Base-by-base conservation (phyloP, 2,329 filamentous ascomycete genomes). In the Chaetomiaceae sp. region DNA sequence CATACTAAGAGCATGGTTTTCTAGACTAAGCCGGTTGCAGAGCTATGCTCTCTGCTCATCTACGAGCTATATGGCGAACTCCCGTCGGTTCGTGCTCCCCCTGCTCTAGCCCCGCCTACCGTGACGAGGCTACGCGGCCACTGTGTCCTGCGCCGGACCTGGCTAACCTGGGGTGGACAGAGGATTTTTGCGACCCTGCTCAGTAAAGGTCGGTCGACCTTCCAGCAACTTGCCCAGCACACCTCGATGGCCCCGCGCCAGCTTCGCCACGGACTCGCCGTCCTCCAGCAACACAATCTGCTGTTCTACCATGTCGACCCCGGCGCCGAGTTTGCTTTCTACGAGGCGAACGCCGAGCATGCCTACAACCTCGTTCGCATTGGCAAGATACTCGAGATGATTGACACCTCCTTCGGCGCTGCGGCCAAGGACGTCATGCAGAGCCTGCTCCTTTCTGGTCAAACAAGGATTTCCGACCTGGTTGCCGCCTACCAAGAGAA, bases 41-140 rank as follows among this genome's bases (percentile, higher is more conserved):
- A 96, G 78, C 86, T 97, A 62, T 95, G 88, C 73, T 79, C 84
- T 71, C 81, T 95, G 64, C 78, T 96, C 53, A 84, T 97, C 54
- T 83, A 89, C 63, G 89, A 96, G 64, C 76, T 87, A 49, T 91
- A 93, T 66, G 93, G 93, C 62, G 87, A 95, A 70, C 81, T 97
- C 49, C 88, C 89, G 52, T 88, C 88, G 64, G 91, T 96, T 85
- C 61, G 84, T 72, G 43, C 26, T 17, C 36, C 26, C 49, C 32
- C 11, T 26, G n/a, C n/a, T n/a, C n/a, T n/a, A n/a, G n/a, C n/a
- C n/a, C n/a, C 42, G 10, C 14, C 11, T 12, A 5, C 34, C 4
- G 14, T 14, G 8, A 29, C 29, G 17, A 24, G 7, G 15, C 19
- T 24, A 3, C 22, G n/a, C 18, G 41, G 20, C 38, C 17, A 19